A percentile compares a stretch with the other conserved stretches of the same genome.
Evolutionary conservation across 805 yeast genomes (phyloP).

Genomic region (Saccharomycopsis sp.): DNA sequence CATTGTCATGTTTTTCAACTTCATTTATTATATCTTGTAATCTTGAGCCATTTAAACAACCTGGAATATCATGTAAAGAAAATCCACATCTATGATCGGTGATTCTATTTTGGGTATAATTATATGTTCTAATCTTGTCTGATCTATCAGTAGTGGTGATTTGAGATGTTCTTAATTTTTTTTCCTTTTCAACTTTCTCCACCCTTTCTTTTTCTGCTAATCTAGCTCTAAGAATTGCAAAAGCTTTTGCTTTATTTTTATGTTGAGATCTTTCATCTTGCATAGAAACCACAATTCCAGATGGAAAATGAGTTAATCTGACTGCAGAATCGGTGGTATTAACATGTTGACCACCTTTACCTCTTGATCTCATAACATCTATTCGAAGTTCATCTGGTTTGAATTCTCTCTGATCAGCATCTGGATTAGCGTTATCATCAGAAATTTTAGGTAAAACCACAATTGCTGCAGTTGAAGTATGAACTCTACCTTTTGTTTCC

Average conservation of each 20-base stretch:
- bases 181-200: slow-evolving; percentile 54
- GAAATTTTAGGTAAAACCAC: slow-evolving; percentile 80
- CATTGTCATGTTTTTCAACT: slow-evolving; percentile 37
- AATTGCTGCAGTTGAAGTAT: slow-evolving; percentile 94
- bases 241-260: slow-evolving; percentile 86
- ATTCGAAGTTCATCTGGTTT: slow-evolving; percentile 81
- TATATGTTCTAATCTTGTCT: slow-evolving; percentile 90
- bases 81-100: slow-evolving; percentile 90
- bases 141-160: slow-evolving; percentile 84
- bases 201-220: slow-evolving; percentile 71
- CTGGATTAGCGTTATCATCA: slow-evolving; percentile 30
- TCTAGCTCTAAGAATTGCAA: slow-evolving; percentile 68
- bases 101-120: slow-evolving; percentile 83
- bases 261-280: slow-evolving; percentile 97
- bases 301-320: slow-evolving; percentile 80
- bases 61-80: slow-evolving; percentile 65
- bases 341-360: slow-evolving; percentile 97
- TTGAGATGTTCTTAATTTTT: slow-evolving; percentile 63
- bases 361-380: slow-evolving; percentile 96
- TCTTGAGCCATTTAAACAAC: slow-evolving; percentile 49
- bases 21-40: slow-evolving; percentile 47
- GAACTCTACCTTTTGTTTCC: slow-evolving; percentile 87
- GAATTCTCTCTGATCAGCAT: slow-evolving; percentile 57
- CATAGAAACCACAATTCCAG: slow-evolving; percentile 80
- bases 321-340: slow-evolving; percentile 97